Evolutionary conservation across 2,329 filamentous ascomycete species (phyloP).

Genomic region (Sporothrix variecibatus): DNA sequence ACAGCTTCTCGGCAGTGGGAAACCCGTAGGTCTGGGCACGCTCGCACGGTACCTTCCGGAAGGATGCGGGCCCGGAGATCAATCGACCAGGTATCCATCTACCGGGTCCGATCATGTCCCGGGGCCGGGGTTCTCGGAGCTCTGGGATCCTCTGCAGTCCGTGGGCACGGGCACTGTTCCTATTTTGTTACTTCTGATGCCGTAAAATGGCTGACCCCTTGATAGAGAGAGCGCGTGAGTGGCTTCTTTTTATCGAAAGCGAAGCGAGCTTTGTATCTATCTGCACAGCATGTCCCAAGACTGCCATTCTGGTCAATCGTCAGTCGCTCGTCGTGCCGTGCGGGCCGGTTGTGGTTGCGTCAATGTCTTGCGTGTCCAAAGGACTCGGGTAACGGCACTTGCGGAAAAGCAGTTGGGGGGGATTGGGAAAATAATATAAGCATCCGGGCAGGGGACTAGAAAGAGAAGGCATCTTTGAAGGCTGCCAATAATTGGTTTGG

Average conservation of each 20-base stretch:
- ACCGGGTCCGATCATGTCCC: background rate
- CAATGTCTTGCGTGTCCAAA: background rate
- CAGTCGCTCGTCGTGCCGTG: background rate
- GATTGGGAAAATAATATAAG: background rate
- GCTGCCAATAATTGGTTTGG: background rate
- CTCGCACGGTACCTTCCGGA: background rate
- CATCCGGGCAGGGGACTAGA: background rate
- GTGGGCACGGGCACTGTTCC: no score
- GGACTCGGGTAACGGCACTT: background rate
- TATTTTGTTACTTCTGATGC: background rate
- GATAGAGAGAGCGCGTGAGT: background rate
- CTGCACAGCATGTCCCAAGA: background rate
- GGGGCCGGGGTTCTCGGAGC: background rate
- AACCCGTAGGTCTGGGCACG: background rate
- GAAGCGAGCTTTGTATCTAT: background rate
- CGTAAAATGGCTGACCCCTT: background rate
- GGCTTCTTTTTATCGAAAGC: background rate
- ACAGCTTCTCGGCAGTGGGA: background rate
- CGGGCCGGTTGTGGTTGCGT: background rate
- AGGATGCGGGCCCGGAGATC: slow-evolving; percentile 1
- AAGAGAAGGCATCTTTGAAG: background rate
- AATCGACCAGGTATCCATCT: background rate
- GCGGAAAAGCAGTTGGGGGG: background rate
- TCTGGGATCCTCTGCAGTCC: no score
- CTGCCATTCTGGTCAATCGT: background rate